Evolutionary conservation across 208 protist species (phyloP).

Genomic region (Crithidia brevicula): DNA sequence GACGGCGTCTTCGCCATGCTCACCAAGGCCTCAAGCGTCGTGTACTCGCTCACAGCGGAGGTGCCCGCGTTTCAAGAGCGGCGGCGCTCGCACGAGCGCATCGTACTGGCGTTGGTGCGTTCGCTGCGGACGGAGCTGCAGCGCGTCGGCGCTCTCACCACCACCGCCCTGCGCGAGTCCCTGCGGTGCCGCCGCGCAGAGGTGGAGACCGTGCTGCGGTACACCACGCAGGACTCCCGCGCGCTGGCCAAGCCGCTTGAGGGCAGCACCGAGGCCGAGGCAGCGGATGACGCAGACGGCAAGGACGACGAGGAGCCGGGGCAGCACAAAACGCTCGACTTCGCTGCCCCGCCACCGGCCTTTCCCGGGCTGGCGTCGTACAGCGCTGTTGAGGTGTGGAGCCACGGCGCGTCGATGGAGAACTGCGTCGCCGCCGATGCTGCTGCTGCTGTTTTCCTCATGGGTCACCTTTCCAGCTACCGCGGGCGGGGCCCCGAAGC

Average conservation of each 20-base stretch:
- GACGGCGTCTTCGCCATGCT: constrained; percentile 69
- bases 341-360: constrained; percentile 21
- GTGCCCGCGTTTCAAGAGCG: constrained; percentile 44
- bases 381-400: constrained; percentile 79
- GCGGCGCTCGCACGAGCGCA: constrained; percentile 38
- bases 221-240: constrained; percentile 40
- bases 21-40: constrained; percentile 55
- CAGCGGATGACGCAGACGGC: constrained; percentile 23
- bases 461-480: constrained; percentile 47
- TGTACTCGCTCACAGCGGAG: constrained; percentile 59
- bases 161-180: constrained; percentile 54
- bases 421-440: constrained; percentile 56
- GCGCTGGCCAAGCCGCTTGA: constrained; percentile 17
- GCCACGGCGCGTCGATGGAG: constrained; percentile 59
- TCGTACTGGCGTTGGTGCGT: constrained; percentile 48
- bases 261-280: constrained; percentile 21
- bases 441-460: constrained; percentile 59
- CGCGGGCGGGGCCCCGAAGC: neutral
- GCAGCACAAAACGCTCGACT: constrained; percentile 14
- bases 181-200: constrained; percentile 56
- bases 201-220: constrained; percentile 51
- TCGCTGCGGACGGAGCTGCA: constrained; percentile 55
- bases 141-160: constrained; percentile 45
- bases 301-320: constrained; percentile 9
- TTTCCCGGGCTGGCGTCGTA: constrained; percentile 63